phyloP scores from a whole-genome alignment of 495 filamentous ascomycete species.

The Neurospora sp. region DNA sequence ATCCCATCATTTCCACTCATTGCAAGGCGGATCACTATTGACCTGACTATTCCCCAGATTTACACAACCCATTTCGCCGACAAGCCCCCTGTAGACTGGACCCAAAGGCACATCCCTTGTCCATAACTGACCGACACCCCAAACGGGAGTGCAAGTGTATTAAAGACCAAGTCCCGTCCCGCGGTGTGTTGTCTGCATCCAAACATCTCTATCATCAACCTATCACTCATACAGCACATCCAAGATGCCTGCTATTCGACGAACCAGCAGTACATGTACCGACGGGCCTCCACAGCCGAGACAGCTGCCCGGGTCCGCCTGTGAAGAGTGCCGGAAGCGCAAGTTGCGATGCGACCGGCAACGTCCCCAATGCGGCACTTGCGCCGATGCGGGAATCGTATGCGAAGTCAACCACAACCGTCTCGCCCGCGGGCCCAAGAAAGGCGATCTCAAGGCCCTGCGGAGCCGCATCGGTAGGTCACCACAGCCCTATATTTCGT shows the following conservation, averaged over 20 bases:
- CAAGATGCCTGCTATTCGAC: neutral
- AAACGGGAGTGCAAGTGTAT: neutral
- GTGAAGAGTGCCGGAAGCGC: constrained; percentile 39
- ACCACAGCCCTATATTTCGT: neutral
- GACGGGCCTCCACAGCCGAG: constrained; percentile 17
- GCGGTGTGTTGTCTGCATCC: neutral
- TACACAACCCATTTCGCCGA: neutral
- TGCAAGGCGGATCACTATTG: neutral
- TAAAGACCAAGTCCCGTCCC: neutral
- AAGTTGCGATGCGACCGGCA: constrained; percentile 44
- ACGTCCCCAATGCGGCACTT: constrained; percentile 40
- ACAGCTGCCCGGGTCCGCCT: constrained; percentile 35
- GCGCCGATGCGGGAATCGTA: constrained; percentile 34
- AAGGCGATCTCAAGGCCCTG: constrained; percentile 42
- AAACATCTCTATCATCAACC: neutral
- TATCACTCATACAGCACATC: neutral
- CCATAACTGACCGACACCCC: neutral
- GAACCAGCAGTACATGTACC: neutral
- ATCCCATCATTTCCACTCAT: neutral
- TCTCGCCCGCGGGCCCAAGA: constrained; percentile 40
- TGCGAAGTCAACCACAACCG: constrained; percentile 41
- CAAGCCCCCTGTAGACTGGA: neutral
- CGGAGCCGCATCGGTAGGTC: constrained; percentile 36
- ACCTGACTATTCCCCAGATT: neutral
- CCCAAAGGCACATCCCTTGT: neutral